A percentile compares a stretch with the other conserved stretches of the same genome.
Conservation (phyloP, 1,284 basidiomycete genomes). For the Entoloma clypeatum region DNA sequence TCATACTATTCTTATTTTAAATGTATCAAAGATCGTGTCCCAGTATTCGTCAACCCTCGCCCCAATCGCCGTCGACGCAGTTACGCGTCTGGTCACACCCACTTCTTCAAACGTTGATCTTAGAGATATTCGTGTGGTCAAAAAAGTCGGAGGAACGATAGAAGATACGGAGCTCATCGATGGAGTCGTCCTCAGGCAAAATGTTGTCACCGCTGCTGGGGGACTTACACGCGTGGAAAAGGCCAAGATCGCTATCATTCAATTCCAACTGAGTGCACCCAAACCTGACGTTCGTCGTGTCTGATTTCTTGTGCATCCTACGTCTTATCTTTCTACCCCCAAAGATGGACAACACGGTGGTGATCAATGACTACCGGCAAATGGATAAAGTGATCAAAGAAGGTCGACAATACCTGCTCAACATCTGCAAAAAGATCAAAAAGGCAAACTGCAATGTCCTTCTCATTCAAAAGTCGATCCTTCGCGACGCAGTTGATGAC, state of each 20-base stretch:
- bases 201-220: conserved; percentile 85
- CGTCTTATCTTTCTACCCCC: conserved; percentile 9
- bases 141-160: conserved; percentile 98
- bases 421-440: conserved; percentile 99
- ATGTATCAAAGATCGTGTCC: conserved; percentile 83
- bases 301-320: conserved; percentile 4
- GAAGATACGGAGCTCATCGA: conserved; percentile 98
- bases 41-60: conserved; percentile 98
- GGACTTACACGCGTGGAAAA: conserved; percentile 97
- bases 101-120: conserved; percentile 94
- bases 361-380: conserved; percentile 99
- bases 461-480: conserved; percentile 98
- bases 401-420: conserved; percentile 96
- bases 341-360: conserved; percentile 99
- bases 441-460: conserved; percentile 99
- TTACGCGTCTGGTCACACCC: conserved; percentile 82
- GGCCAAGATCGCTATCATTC: conserved; percentile 97
- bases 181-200: conserved; percentile 95
- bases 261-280: conserved; percentile 97
- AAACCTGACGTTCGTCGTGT: conserved; percentile 85
- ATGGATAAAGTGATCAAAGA: conserved; percentile 99
- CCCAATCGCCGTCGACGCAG: conserved; percentile 96
- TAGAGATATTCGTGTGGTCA: conserved; percentile 93
- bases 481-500: conserved; percentile 98
- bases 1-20: conserved; percentile 3